Evolutionary conservation across 2,329 filamentous ascomycete species (phyloP).

Genomic region (Cladosporium sphaerospermum): DNA sequence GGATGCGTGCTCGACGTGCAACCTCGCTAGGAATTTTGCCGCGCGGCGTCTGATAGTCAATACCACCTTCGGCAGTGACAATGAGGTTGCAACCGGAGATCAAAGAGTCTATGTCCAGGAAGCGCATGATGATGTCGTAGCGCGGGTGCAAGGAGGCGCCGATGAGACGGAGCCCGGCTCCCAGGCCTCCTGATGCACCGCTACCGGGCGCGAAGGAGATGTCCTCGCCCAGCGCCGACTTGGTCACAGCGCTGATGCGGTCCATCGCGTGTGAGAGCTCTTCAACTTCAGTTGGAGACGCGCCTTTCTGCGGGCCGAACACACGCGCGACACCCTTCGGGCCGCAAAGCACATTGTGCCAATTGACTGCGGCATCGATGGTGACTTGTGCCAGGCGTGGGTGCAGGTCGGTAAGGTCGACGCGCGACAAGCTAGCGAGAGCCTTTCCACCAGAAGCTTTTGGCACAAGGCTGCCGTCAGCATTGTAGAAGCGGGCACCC

Average conservation of each 20-base stretch:
- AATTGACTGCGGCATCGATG: conserved; percentile 49
- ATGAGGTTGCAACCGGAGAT: conserved; percentile 46
- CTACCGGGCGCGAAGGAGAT: conserved; percentile 40
- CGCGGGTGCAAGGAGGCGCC: conserved; percentile 43
- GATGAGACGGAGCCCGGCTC: conserved; percentile 45
- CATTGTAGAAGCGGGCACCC: conserved; percentile 40
- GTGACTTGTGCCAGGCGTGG: conserved; percentile 31
- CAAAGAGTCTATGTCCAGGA: conserved; percentile 43
- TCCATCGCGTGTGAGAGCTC: conserved; percentile 40
- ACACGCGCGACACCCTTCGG: conserved; percentile 44
- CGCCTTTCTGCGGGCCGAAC: conserved; percentile 49
- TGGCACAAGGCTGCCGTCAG: conserved; percentile 33
- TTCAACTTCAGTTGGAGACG: conserved; percentile 39
- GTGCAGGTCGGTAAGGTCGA: conserved; percentile 38
- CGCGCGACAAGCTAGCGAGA: conserved; percentile 32
- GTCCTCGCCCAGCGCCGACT: conserved; percentile 31
- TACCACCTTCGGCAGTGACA: conserved; percentile 48
- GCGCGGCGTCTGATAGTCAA: conserved; percentile 46
- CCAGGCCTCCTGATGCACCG: conserved; percentile 49
- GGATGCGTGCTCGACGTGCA: conserved; percentile 41
- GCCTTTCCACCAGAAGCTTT: conserved; percentile 37
- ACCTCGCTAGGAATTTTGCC: conserved; percentile 52
- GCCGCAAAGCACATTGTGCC: conserved; percentile 48
- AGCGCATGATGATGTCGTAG: conserved; percentile 47
- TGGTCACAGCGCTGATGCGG: conserved; percentile 34